phyloP scores from a whole-genome alignment of 225 moss, liverwort and hornwort species.

The Sphagnum tenellum region DNA sequence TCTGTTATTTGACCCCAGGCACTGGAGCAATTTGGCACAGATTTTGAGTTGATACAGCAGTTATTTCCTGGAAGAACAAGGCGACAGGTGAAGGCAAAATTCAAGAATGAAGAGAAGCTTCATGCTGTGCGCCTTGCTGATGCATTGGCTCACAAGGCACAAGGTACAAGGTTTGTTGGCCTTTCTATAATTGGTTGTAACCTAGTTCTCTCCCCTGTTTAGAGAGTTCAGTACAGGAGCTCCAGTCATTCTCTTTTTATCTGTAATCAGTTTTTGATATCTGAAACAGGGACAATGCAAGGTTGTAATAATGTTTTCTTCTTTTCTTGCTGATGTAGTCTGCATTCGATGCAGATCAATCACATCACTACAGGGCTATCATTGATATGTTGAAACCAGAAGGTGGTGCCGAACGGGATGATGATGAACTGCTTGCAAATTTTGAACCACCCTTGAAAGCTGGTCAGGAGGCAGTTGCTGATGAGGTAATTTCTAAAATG shows the following conservation, averaged over 20 bases:
- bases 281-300: too few relatives aligned
- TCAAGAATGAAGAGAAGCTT: slow-evolving; percentile 87
- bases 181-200: too few relatives aligned
- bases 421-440: slow-evolving; percentile 10
- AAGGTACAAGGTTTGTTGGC: slow-evolving; percentile 40
- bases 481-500: slow-evolving; percentile 16
- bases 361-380: slow-evolving; percentile 52
- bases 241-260: too few relatives aligned
- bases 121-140: slow-evolving; percentile 77
- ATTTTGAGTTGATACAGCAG: slow-evolving; percentile 90
- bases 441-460: slow-evolving; percentile 14
- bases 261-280: too few relatives aligned
- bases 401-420: slow-evolving; percentile 23
- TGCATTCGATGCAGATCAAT: slow-evolving; percentile 31
- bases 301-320: too few relatives aligned
- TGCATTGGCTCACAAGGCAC: slow-evolving; percentile 60
- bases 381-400: slow-evolving; percentile 52
- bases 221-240: too few relatives aligned
- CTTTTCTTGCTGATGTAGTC: too few relatives aligned
- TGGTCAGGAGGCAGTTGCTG: slow-evolving; percentile 7
- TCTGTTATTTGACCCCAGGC: slow-evolving; percentile 25
- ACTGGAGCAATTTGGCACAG: slow-evolving; percentile 89
- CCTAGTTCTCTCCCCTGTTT: too few relatives aligned
- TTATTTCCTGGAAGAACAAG: slow-evolving; percentile 87
- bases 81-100: slow-evolving; percentile 92